Evolutionary conservation across 2,329 filamentous ascomycete genomes (phyloP), one percentile per base, ranked within the genome.

Genomic region (Monilinia aucupariae): DNA sequence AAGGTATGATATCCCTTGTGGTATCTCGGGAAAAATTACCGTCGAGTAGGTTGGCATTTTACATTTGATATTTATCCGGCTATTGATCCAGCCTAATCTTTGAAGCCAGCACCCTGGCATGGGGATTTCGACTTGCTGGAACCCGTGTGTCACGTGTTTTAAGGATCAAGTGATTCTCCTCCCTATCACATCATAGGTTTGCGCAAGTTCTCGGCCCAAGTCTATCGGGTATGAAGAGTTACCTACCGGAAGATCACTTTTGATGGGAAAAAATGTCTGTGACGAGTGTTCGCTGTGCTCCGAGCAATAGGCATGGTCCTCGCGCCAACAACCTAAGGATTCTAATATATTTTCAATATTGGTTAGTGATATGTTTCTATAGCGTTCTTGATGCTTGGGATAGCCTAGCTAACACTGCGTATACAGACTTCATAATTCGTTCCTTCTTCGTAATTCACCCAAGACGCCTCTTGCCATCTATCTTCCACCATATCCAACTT

Each of bases 381-480:
- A 22, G 32, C 43, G 20, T 27, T 47, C 8, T 27, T 60, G 15
- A 4, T 52, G n/a, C 17, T 25, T 32, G 10, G 5, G 32, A 53
- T 15, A 12, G 7, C 15, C 20, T 59, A 50, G 54, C 67, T 70
- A 68, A 71, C 53, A 25, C 25, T 39, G 25, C 34, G 25, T 37
- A 27, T n/a, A 37, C 20, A 48, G 72, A 63, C 41, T 73, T 37
- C 70, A 69, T 65, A 73, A 73, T 64, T n/a, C 61, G 25, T 27
- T 58, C 25, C 64, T 68, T 73, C 13, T 73, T 60, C 59, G 34
- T 0, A 61, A 62, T 27, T 62, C 59, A 6, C 71, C 76, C 0
- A 70, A 74, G 15, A 72, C 75, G 1, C 80, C 83, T 1, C 70
- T 87, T 49, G 71, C 85, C 17, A 73, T 87, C 49, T 81, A 85